Percentiles rank a stretch among this genome's conserved stretches.
These are phyloP conservation scores for Lepidium sativum DNA, from an alignment of 345 rosid genomes.

Conservation along the genomic window DNA sequence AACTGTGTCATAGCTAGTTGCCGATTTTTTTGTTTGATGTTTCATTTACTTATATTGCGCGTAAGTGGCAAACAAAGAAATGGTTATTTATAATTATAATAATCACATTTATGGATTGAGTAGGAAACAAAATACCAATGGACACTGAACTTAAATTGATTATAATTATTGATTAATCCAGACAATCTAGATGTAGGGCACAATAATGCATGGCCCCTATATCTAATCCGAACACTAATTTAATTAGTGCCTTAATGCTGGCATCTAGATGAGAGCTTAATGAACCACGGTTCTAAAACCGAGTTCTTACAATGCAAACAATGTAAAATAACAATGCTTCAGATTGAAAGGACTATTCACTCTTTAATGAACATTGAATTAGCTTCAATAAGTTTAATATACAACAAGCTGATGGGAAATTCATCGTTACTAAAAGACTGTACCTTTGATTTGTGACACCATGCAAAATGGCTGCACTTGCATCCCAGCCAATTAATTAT, in stretches of 20 bases:
- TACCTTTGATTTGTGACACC: conserved; percentile 10
- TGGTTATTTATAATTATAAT: conserved; percentile 1
- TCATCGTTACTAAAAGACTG: conserved; percentile 6
- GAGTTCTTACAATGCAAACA: not conserved
- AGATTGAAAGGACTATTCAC: too few relatives aligned
- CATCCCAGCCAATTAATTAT: conserved; percentile 12
- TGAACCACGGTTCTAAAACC: not conserved
- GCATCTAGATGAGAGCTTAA: not conserved
- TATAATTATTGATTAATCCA: not conserved
- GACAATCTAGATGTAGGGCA: conserved; percentile 9
- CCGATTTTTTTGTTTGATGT: not conserved
- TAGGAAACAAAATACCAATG: not conserved
- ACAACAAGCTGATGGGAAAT: conserved; percentile 6
- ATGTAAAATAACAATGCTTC: too few relatives aligned
- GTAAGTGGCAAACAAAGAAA: conserved; percentile 27
- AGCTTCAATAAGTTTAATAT: not conserved
- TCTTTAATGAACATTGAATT: not conserved
- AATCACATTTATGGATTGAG: conserved; percentile 2
- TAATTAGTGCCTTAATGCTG: not conserved
- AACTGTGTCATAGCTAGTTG: not conserved
- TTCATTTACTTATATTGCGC: conserved; percentile 9
- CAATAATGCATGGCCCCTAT: conserved; percentile 13
- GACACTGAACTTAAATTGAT: not conserved
- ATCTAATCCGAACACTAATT: not conserved
- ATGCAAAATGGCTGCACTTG: conserved; percentile 22